Evolutionary conservation across 495 filamentous ascomycete species (phyloP).

Genomic region (Niebla homalea): DNA sequence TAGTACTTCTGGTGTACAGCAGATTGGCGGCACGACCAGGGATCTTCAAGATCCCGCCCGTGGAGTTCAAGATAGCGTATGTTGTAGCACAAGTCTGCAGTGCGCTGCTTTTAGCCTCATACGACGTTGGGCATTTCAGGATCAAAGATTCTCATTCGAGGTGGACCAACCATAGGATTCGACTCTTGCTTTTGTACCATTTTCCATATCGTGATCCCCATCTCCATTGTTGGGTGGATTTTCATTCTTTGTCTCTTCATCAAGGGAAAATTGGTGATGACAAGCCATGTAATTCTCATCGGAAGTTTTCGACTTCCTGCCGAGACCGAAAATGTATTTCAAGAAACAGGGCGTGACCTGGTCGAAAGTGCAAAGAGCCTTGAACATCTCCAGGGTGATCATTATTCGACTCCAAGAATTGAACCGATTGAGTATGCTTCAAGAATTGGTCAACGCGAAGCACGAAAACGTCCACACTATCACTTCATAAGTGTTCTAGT

Average conservation of each 20-base stretch:
- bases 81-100: slow-evolving; percentile 20
- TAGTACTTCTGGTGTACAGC: slow-evolving; percentile 17
- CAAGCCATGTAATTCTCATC: neutral
- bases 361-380: neutral
- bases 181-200: neutral
- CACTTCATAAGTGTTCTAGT: too few relatives aligned
- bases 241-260: slow-evolving; percentile 20
- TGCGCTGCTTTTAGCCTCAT: neutral
- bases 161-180: neutral
- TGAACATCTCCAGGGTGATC: neutral
- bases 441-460: neutral
- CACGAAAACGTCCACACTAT: neutral
- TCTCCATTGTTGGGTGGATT: too few relatives aligned
- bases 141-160: neutral
- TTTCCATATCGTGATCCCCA: slow-evolving; percentile 14
- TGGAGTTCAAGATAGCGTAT: slow-evolving; percentile 17
- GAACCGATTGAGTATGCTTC: neutral
- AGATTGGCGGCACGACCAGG: slow-evolving; percentile 20
- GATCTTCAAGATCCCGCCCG: slow-evolving; percentile 15
- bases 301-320: neutral
- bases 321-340: neutral
- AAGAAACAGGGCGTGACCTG: neutral
- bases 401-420: slow-evolving; percentile 1
- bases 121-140: too few relatives aligned
- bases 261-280: neutral